Percentiles rank a stretch among this genome's conserved stretches.
Conservation (phyloP, 2,329 filamentous ascomycete genomes). For the Paracamarosporium sp. region DNA sequence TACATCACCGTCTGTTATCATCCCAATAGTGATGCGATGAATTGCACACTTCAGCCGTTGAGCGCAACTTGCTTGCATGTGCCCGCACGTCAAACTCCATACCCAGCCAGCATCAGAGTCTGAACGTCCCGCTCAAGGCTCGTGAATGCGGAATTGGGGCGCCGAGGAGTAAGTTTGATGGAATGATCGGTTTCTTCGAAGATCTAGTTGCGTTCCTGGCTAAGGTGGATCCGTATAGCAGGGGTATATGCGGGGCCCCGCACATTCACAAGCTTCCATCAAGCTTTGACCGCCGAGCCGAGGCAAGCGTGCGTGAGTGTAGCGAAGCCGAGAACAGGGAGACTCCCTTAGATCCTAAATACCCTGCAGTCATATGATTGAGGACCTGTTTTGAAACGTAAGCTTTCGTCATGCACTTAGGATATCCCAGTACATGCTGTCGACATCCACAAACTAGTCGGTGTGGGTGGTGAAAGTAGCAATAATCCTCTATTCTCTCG, state of each 20-base stretch:
- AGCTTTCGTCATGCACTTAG: background rate
- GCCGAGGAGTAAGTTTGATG: background rate
- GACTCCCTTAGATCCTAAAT: background rate
- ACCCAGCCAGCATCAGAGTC: background rate
- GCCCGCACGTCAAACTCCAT: background rate
- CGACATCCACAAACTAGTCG: too few species aligned
- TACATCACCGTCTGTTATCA: background rate
- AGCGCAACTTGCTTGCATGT: background rate
- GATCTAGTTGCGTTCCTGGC: background rate
- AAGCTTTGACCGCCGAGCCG: slow-evolving; percentile 2
- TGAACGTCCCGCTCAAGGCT: background rate
- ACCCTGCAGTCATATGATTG: background rate
- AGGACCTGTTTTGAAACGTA: background rate
- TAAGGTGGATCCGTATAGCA: background rate
- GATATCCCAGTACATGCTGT: background rate
- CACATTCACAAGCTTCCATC: slow-evolving; percentile 1
- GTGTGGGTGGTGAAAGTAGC: too few species aligned
- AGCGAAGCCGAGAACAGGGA: too few species aligned
- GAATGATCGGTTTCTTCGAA: background rate
- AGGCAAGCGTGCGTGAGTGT: background rate
- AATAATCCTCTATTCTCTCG: too few species aligned
- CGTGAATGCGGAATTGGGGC: background rate
- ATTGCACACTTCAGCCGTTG: background rate
- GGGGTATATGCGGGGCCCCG: slow-evolving; percentile 5
- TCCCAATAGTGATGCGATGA: background rate